Evolutionary conservation across 352 stramenopile genomes (phyloP), one percentile per base, ranked within the genome.

Genomic region (Phytophthora citricola): DNA sequence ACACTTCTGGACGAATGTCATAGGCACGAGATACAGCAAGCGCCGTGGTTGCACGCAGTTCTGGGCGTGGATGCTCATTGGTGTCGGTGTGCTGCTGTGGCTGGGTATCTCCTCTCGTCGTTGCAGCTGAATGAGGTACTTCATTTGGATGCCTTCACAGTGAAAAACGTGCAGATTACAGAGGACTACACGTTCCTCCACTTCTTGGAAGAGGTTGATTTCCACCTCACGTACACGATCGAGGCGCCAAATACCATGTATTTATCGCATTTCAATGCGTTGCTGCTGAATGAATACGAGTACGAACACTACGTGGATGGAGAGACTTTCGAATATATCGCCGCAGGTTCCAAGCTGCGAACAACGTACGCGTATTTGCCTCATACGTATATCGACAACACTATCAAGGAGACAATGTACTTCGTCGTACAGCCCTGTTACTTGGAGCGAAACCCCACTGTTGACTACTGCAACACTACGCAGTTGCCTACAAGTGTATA

Each of bases 111-210:
- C 63, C 66, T 73, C 14, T 75, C 70, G 20, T 46, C 58, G 15
- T 26, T 77, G n/a, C 81, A 60, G 27, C 70, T 63, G 44, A 85
- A 85, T 39, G 82, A 87, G 47, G 79, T 91, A 56, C 68, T 91
- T n/a, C 82, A 91, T 17, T 53, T 91, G 10, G 82, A 89, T 49
- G 82, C 82, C 20, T 89, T 91, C 31, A 67, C 71, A 0, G 73
- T 77, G 20, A 29, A 84, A 7, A 64, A 88, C 53, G 79, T 89
- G 2, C 62, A 79, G 10, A 38, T 91, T 6, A 78, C 64, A 3
- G 31, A 79, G 20, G 78, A 91, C 46, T 89, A 78, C 14, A 79
- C 78, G 50, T 89, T 73, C 45, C 57, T 91, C n/a, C 71, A 85
- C 24, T 45, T 91, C 7, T 65, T 73, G 7, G 82, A 91, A 43